These are phyloP conservation scores for Suillus subaureus DNA, from an alignment of 768 basidiomycete genomes.

Conservation along the genomic window DNA sequence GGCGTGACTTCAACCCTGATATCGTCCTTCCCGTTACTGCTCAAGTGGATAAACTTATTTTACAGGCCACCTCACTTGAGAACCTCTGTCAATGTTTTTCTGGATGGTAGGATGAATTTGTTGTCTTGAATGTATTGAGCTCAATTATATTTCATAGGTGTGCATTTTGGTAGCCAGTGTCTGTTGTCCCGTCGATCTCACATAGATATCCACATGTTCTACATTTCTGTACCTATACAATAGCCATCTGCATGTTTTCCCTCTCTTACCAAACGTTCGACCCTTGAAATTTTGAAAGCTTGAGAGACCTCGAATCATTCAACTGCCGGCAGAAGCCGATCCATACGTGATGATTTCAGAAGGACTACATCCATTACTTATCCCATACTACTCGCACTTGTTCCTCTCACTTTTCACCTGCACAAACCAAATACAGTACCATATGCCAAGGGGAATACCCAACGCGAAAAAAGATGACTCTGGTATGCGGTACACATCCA, in stretches of 20 bases:
- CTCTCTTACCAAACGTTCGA: neutral
- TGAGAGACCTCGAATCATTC: neutral
- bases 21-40: conserved; percentile 67
- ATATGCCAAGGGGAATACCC: conserved; percentile 82
- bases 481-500: conserved; percentile 79
- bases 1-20: conserved; percentile 92
- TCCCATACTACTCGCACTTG: neutral
- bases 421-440: neutral
- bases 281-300: no score
- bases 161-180: conserved; percentile 65
- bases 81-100: conserved; percentile 97
- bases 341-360: neutral
- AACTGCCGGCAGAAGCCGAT: conserved; percentile 5
- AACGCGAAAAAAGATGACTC: conserved; percentile 81
- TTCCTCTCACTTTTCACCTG: neutral
- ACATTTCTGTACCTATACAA: conserved; percentile 26
- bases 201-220: conserved; percentile 14
- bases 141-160: conserved; percentile 44
- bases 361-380: neutral
- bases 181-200: conserved; percentile 14
- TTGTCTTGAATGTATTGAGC: neutral
- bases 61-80: conserved; percentile 90
- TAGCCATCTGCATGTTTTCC: neutral
- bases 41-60: conserved; percentile 93
- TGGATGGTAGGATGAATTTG: conserved; percentile 65